Evolutionary conservation across 2,329 filamentous ascomycete genomes (phyloP).

Genomic region (Diaporthe caulivora): DNA sequence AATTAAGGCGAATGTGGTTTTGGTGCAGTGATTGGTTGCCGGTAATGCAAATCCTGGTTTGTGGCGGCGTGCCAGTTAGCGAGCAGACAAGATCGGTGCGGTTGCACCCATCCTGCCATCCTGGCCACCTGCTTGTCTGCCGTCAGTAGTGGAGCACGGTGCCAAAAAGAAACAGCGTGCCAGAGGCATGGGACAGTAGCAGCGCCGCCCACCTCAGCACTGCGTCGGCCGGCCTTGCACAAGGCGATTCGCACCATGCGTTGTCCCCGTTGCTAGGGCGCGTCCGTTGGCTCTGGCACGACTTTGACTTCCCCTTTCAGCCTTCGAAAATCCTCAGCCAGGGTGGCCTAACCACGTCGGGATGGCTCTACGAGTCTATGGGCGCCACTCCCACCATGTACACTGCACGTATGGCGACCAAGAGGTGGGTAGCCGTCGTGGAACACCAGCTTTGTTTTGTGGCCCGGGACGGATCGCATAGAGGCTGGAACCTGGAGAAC

Average conservation of each 20-base stretch:
- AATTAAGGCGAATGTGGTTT: conserved; percentile 10
- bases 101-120: conserved; percentile 32
- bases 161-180: conserved; percentile 35
- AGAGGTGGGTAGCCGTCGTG: conserved; percentile 33
- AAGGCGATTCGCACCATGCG: not conserved
- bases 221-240: not conserved
- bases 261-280: not conserved
- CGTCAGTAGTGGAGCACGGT: conserved; percentile 28
- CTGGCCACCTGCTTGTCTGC: conserved; percentile 31
- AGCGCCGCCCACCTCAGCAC: not conserved
- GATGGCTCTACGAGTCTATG: conserved; percentile 16
- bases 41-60: conserved; percentile 6
- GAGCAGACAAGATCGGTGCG: conserved; percentile 31
- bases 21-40: conserved; percentile 6
- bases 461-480: conserved; percentile 34
- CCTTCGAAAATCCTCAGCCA: conserved; percentile 28
- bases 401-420: conserved; percentile 19
- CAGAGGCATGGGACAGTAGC: conserved; percentile 28
- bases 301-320: conserved; percentile 33
- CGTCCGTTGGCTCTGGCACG: not conserved
- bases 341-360: conserved; percentile 33
- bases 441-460: conserved; percentile 37
- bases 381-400: conserved; percentile 1
- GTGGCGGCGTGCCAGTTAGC: conserved; percentile 32
- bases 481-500: conserved; percentile 38